Evolutionary conservation across 2,329 filamentous ascomycete species (phyloP), one percentile per base, ranked within the genome.

Genomic region (Hirsutella minnesotensis): DNA sequence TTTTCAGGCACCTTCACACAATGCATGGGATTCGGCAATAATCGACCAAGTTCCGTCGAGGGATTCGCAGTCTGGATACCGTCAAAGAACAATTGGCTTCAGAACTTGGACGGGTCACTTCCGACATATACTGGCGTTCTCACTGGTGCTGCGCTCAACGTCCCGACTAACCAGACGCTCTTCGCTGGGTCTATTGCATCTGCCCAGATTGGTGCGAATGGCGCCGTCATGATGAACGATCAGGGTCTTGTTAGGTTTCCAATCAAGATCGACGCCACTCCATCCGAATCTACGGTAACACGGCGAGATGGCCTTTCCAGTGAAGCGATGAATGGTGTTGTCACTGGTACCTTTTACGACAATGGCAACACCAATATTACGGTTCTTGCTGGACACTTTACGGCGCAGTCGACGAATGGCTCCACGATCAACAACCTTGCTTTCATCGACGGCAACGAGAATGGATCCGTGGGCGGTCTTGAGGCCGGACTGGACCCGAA

Each of bases 11-110:
- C 78, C 46, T 98, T 98, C 60, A 73, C 75, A 15, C 68, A 79
- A 42, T 77, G 95, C 47, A 73, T 81, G 22, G 75, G 73, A 0
- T 90, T 87, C 52, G 77, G 68, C 30, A 69, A 69, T 49, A 81
- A 81, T 50, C 60, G 70, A 7, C 73, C 78, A 9, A 70, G 81
- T 22, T 54, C 73, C 9, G 83, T 80, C 1, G 63, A 77, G 40
- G 88, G 89, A 2, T 87, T 98, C 54, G 90, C 87, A 13, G 71
- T 96, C 31, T 98, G 92, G 92, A 82, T 96, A 8, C 86, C 86
- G 3, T 94, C 88, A 3, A 71, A 75, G 47, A 73, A 72, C 45
- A 92, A 92, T 57, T 98, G 92, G 92, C 70, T 98, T 15, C 79
- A 87, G 56, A 92, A 94, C 51, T 65, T 95, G 16, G 62, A 79